phyloP scores from a whole-genome alignment of 2,329 filamentous ascomycete genomes.

The Didymellaceae sp. region DNA sequence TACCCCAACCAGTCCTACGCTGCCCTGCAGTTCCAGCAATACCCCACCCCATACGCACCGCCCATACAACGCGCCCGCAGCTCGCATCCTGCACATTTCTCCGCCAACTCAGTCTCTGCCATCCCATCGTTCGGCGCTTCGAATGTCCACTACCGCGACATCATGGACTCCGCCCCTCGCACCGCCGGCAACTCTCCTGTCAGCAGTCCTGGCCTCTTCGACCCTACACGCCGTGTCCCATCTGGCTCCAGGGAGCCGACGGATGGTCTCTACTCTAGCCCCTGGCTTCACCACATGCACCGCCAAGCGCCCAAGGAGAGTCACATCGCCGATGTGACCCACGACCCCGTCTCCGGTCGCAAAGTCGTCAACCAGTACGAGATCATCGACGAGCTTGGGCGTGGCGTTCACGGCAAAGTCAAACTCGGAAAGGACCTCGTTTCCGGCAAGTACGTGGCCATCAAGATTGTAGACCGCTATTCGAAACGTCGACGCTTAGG shows the following conservation, averaged over 20 bases:
- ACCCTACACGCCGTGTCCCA: constrained; percentile 41
- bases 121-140: constrained; percentile 51
- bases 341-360: constrained; percentile 85
- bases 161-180: constrained; percentile 48
- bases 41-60: constrained; percentile 45
- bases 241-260: constrained; percentile 38
- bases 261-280: constrained; percentile 56
- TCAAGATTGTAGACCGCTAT: constrained; percentile 97
- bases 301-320: constrained; percentile 66
- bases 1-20: constrained; percentile 60
- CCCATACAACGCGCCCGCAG: constrained; percentile 50
- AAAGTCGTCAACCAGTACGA: constrained; percentile 99
- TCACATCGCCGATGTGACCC: constrained; percentile 88
- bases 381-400: constrained; percentile 93
- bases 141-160: constrained; percentile 38
- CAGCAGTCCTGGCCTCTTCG: constrained; percentile 57
- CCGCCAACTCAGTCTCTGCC: constrained; percentile 47
- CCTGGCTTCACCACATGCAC: constrained; percentile 58
- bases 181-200: constrained; percentile 56
- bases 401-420: constrained; percentile 96
- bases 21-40: constrained; percentile 56
- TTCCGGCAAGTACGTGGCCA: constrained; percentile 82
- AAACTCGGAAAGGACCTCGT: constrained; percentile 86
- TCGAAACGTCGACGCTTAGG: constrained; percentile 93
- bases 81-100: constrained; percentile 51